Conservation (phyloP, 2,329 filamentous ascomycete species). For the Colletotrichum filicis region DNA sequence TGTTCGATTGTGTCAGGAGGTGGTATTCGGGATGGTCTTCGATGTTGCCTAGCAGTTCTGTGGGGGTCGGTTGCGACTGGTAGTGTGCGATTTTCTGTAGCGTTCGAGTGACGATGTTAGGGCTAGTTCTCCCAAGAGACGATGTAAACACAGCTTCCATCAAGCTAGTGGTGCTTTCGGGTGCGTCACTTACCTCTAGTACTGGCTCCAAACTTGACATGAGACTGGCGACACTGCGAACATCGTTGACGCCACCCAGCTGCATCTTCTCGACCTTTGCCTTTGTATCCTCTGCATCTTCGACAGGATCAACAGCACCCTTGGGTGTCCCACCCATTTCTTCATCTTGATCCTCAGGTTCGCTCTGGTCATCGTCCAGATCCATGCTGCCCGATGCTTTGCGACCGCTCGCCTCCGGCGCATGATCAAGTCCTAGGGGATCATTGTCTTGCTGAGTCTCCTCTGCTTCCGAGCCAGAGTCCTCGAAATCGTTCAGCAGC, state of each 20-base stretch:
- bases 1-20: constrained; percentile 88
- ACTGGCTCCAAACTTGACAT: constrained; percentile 86
- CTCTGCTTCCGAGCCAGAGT: constrained; percentile 82
- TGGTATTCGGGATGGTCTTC: constrained; percentile 94
- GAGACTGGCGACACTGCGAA: constrained; percentile 81
- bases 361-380: constrained; percentile 66
- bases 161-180: constrained; percentile 20
- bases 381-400: constrained; percentile 61
- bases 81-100: constrained; percentile 84
- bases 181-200: constrained; percentile 75
- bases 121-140: constrained; percentile 66
- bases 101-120: constrained; percentile 70
- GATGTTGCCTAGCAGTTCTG: constrained; percentile 80
- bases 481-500: constrained; percentile 90
- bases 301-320: constrained; percentile 60
- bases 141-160: constrained; percentile 70
- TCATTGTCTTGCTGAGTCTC: constrained; percentile 65
- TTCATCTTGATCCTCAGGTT: constrained; percentile 69
- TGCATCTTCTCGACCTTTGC: constrained; percentile 87
- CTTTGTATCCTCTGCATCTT: constrained; percentile 77
- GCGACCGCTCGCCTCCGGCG: constrained; percentile 50
- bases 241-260: constrained; percentile 77
- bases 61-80: constrained; percentile 74
- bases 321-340: constrained; percentile 61
- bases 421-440: constrained; percentile 55